A percentile compares a stretch with the other conserved stretches of the same genome.
Conservation (phyloP, 306 rosid species). For the Biancaea sappan region DNA sequence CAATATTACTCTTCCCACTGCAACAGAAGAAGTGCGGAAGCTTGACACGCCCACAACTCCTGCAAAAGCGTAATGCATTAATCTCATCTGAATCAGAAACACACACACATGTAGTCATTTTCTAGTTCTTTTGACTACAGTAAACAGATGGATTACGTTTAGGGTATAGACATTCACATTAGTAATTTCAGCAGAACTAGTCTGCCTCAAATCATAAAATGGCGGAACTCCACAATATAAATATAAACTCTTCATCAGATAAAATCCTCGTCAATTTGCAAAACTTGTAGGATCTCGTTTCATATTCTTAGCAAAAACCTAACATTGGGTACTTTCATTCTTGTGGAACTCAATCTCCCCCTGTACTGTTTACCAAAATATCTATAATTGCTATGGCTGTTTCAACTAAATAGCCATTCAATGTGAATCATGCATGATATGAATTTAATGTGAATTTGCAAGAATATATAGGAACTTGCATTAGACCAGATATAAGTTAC, state of each 20-base stretch:
- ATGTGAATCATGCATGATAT: background rate
- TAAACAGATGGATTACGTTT: background rate
- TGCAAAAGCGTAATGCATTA: constrained; percentile 14
- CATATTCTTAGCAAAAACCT: background rate
- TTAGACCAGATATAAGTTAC: background rate
- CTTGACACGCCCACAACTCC: constrained; percentile 49
- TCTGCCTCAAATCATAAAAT: no score
- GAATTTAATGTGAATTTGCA: background rate
- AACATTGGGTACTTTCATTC: background rate
- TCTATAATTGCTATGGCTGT: background rate
- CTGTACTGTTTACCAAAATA: background rate
- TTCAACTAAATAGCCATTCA: background rate
- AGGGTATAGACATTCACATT: background rate
- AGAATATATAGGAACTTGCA: background rate
- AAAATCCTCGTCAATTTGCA: background rate
- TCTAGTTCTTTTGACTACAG: background rate
- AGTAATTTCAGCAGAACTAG: background rate
- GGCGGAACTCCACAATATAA: no score
- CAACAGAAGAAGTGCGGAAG: constrained; percentile 55
- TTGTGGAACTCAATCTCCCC: background rate
- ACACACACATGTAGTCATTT: background rate
- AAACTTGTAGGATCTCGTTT: background rate
- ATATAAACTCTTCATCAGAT: background rate
- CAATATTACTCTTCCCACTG: constrained; percentile 39
- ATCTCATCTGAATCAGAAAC: constrained; percentile 21